Evolutionary conservation across 140 eudicot species (phyloP).

Genomic region (Cichorium intybus): DNA sequence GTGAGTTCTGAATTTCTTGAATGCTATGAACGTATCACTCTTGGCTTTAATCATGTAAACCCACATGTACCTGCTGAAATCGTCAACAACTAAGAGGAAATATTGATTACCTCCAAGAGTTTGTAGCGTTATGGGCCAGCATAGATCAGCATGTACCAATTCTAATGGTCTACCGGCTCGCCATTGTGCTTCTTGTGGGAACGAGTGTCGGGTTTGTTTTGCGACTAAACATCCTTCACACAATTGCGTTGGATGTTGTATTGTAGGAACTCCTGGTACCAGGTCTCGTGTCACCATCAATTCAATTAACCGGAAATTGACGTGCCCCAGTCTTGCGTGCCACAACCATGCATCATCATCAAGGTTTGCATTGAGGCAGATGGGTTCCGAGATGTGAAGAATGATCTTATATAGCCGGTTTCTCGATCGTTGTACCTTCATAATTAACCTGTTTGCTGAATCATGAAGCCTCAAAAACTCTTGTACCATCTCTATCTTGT

Average conservation of each 20-base stretch:
- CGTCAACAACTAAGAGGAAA: neutral
- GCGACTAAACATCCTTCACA: conserved; percentile 6
- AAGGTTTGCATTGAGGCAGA: neutral
- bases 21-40: neutral
- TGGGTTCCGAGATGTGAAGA: neutral
- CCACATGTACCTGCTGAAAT: conserved; percentile 3
- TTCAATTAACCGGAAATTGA: neutral
- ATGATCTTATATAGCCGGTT: neutral
- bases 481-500: neutral
- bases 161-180: neutral
- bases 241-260: neutral
- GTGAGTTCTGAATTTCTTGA: neutral
- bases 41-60: neutral
- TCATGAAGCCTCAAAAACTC: neutral
- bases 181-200: neutral
- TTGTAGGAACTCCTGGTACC: neutral
- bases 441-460: neutral
- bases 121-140: neutral
- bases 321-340: conserved; percentile 2
- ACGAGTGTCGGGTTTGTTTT: neutral
- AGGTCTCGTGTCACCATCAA: neutral
- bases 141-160: conserved; percentile 1
- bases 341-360: conserved; percentile 1
- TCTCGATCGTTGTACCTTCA: neutral
- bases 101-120: neutral